Conservation (phyloP, 768 basidiomycete species). For the Lentinula aciculospora region DNA sequence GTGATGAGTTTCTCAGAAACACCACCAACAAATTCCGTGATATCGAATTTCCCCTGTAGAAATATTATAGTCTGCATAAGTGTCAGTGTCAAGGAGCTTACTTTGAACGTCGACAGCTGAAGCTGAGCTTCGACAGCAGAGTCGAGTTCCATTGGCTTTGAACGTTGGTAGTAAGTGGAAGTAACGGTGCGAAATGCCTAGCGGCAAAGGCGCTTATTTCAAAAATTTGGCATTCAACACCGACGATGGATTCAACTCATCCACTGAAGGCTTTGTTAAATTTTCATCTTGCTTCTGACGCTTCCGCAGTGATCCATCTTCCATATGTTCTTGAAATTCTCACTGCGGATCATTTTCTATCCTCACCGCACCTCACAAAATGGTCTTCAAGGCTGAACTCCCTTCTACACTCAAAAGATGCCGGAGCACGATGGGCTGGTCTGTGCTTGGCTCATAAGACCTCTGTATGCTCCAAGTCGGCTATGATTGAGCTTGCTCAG, state of each 20-base stretch:
- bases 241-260: constrained; percentile 40
- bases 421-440: constrained; percentile 77
- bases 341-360: constrained; percentile 41
- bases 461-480: constrained; percentile 45
- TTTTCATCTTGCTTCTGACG: constrained; percentile 66
- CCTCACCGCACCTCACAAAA: constrained; percentile 66
- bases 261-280: constrained; percentile 63
- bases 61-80: constrained; percentile 8
- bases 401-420: constrained; percentile 70
- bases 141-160: constrained; percentile 31
- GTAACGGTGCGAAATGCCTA: not conserved
- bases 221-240: constrained; percentile 1
- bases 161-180: not conserved
- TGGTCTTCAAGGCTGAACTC: constrained; percentile 74
- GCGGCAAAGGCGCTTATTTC: not conserved
- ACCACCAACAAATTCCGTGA: constrained; percentile 82
- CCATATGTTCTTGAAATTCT: constrained; percentile 56
- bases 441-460: constrained; percentile 69
- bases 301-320: constrained; percentile 50
- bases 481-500: constrained; percentile 68
- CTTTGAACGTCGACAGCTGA: constrained; percentile 51
- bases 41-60: constrained; percentile 82
- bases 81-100: constrained; percentile 15
- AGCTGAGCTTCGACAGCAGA: constrained; percentile 49
- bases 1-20: constrained; percentile 86